Evolutionary conservation across 345 rosid species (phyloP).

Genomic region (Hibiscus mutabilis): DNA sequence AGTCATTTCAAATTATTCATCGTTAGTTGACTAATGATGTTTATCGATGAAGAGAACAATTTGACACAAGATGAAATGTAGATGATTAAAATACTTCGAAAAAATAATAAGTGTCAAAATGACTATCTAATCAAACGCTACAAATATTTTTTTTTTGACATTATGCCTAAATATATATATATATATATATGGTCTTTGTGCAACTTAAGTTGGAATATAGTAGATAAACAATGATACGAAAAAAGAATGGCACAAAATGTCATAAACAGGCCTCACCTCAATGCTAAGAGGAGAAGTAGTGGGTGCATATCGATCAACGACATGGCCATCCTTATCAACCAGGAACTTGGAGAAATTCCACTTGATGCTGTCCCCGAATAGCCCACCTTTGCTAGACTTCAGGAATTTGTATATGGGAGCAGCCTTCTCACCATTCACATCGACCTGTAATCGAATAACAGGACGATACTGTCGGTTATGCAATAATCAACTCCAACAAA

Average conservation of each 20-base stretch:
- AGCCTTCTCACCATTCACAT: conserved; percentile 76
- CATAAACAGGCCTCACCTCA: conserved; percentile 44
- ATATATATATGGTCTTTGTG: too few relatives aligned
- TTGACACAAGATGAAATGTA: too few relatives aligned
- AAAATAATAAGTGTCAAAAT: too few relatives aligned
- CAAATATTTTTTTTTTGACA: too few relatives aligned
- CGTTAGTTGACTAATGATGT: too few relatives aligned
- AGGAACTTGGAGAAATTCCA: conserved; percentile 97
- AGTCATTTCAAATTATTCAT: too few relatives aligned
- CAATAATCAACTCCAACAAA: background rate
- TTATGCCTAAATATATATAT: too few relatives aligned
- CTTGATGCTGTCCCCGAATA: conserved; percentile 66
- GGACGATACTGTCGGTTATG: background rate
- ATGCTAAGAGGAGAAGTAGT: conserved; percentile 88
- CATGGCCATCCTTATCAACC: conserved; percentile 71
- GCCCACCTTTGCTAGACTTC: conserved; percentile 79
- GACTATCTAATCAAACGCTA: too few relatives aligned
- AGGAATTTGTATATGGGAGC: conserved; percentile 85
- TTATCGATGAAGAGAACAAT: too few relatives aligned
- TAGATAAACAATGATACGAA: too few relatives aligned
- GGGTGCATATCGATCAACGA: conserved; percentile 82
- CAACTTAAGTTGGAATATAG: too few relatives aligned
- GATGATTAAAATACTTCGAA: too few relatives aligned
- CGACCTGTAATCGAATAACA: conserved; percentile 38
- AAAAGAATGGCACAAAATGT: background rate